Evolutionary conservation across 371 early-diverging fungal genomes (phyloP), one percentile per base, ranked within the genome.

Genomic region (Haplosporangium sp.): DNA sequence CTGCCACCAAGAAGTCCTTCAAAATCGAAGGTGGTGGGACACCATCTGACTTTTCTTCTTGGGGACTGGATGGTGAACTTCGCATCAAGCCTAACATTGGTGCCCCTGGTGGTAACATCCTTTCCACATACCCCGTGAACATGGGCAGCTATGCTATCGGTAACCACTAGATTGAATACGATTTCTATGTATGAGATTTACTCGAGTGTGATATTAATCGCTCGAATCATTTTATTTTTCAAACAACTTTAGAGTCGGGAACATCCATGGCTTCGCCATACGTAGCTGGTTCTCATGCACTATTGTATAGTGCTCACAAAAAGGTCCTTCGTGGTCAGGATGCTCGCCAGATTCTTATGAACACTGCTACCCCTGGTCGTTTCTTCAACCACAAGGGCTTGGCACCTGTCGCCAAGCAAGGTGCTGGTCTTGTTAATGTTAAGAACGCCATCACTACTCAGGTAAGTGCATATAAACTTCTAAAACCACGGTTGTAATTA

Each of bases 71-170:
- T n/a, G 88, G 90, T 40, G 89, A 91, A 68, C 83, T 94, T 17
- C 89, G 90, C 44, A 59, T 92, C 61, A 91, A 93, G 70, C 94
- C 94, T 6, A 92, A 93, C 47, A 68, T 93, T 15, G 86, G 87
- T 50, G 92, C 90, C 7, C 93, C 93, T 4, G 94, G 94, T 50
- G 93, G 92, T 13, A 85, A 89, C 60, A 93, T 94, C 34, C 92
- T 88, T 71, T 92, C 93, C 35, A 93, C 92, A 61, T 91, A 85
- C 65, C 90, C 89, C 27, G 63, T 84, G 10, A 70, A 63, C 48
- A 62, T 84, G 65, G 89, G 88, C 10, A 69, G 74, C 15, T 93
- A 82, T 17, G 72, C 67, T 48, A 60, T 82, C 42, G 48, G 64
- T 64, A 50, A 34, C 27, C 27, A 27, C 27, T 27, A 27, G 27